Conservation (phyloP, 2,329 filamentous ascomycete genomes). For the Pyrenochaeta sp. region DNA sequence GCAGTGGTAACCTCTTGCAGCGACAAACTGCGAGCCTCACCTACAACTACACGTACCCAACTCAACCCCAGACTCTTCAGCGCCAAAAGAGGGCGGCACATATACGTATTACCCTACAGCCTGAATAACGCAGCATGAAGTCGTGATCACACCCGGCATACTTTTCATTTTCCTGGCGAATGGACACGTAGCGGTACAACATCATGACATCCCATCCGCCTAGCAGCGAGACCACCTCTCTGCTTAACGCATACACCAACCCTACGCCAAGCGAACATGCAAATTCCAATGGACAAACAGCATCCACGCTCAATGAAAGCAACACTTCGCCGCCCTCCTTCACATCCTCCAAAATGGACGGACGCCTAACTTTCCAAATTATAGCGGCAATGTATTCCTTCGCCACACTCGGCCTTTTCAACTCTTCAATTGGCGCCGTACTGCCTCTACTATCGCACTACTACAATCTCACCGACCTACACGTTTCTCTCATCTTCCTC, state of each 20-base stretch:
- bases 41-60: neutral
- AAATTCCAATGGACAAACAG: neutral
- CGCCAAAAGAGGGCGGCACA: neutral
- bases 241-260: neutral
- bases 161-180: neutral
- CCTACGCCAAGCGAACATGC: neutral
- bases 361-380: conserved; percentile 47
- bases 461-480: conserved; percentile 54
- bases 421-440: conserved; percentile 42
- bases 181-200: neutral
- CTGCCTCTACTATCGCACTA: conserved; percentile 50
- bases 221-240: neutral
- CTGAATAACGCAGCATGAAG: neutral
- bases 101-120: neutral
- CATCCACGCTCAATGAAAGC: too few relatives aligned
- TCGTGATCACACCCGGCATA: neutral
- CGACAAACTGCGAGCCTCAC: conserved; percentile 13
- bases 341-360: neutral
- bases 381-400: conserved; percentile 66
- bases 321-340: neutral
- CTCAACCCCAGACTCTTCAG: neutral
- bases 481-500: conserved; percentile 58
- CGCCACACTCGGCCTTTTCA: conserved; percentile 60
- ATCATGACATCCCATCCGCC: neutral
- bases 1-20: conserved; percentile 15